These are phyloP conservation scores for Melocanna baccifera DNA, from an alignment of 176 grass and related monocot species.

Conservation along the genomic window DNA sequence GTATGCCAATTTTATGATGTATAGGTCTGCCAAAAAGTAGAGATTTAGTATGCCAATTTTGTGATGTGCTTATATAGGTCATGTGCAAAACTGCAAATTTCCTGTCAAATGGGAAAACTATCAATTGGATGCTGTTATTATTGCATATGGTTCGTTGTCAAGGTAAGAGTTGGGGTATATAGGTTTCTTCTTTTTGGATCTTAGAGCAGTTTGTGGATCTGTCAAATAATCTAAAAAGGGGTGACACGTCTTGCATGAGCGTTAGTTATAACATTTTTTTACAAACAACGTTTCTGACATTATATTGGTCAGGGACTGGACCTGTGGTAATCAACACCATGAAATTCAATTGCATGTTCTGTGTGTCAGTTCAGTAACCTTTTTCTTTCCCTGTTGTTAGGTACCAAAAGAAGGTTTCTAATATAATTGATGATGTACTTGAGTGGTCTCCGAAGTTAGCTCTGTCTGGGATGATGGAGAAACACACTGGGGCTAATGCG, in stretches of 20 bases:
- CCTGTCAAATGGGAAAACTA: background rate
- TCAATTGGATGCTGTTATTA: background rate
- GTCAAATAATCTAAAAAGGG: background rate
- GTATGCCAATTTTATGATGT: background rate
- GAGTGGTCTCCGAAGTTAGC: conserved; percentile 97
- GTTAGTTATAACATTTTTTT: background rate
- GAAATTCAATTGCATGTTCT: conserved; percentile 23
- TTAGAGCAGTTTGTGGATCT: background rate
- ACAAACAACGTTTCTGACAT: background rate
- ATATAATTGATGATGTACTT: conserved; percentile 99
- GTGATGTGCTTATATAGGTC: background rate
- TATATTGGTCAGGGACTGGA: background rate
- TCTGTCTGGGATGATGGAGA: conserved; percentile 95
- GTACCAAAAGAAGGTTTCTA: conserved; percentile 99
- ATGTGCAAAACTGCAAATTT: background rate
- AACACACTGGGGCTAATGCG: conserved; percentile 50
- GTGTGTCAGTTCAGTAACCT: conserved; percentile 23
- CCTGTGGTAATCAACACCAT: background rate
- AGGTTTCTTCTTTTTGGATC: background rate
- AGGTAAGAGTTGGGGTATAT: background rate
- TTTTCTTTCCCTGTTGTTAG: conserved; percentile 38
- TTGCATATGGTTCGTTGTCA: background rate
- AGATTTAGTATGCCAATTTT: background rate
- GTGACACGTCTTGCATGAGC: background rate
- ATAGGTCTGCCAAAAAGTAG: background rate